Conservation (phyloP, 257 asterid species). For the Coffea eugenioides region DNA sequence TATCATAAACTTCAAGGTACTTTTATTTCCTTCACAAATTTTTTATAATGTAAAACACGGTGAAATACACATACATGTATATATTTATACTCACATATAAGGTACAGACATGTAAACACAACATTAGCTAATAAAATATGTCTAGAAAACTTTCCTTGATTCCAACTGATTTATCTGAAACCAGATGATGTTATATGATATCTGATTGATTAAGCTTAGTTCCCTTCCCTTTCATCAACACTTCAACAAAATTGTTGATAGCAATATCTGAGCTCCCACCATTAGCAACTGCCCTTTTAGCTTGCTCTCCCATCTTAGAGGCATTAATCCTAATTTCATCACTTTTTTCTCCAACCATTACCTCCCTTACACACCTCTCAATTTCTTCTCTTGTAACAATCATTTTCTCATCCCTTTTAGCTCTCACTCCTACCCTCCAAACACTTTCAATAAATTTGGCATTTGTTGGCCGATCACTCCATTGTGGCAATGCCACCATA, state of each 20-base stretch:
- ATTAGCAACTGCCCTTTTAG: neutral
- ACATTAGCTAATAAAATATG: no score
- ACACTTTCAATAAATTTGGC: constrained; percentile 16
- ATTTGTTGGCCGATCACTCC: constrained; percentile 19
- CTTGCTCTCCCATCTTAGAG: neutral
- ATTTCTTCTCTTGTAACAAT: constrained; percentile 17
- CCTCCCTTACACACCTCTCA: constrained; percentile 15
- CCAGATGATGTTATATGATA: no score
- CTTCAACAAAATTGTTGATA: neutral
- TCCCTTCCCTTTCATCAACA: neutral
- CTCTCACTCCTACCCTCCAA: constrained; percentile 13
- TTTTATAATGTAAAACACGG: no score
- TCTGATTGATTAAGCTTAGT: neutral
- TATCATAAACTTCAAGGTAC: no score
- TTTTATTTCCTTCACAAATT: no score
- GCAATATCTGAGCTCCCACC: neutral
- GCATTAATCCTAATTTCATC: constrained; percentile 5
- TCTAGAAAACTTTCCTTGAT: no score
- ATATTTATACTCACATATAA: no score
- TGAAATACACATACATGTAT: no score
- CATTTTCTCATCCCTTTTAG: neutral
- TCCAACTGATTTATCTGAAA: no score
- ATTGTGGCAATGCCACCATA: constrained; percentile 8
- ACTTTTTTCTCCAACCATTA: constrained; percentile 14
- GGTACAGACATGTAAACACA: no score